phyloP scores from a whole-genome alignment of 148 eudicot species.

The Heliamphora exappendiculata region DNA sequence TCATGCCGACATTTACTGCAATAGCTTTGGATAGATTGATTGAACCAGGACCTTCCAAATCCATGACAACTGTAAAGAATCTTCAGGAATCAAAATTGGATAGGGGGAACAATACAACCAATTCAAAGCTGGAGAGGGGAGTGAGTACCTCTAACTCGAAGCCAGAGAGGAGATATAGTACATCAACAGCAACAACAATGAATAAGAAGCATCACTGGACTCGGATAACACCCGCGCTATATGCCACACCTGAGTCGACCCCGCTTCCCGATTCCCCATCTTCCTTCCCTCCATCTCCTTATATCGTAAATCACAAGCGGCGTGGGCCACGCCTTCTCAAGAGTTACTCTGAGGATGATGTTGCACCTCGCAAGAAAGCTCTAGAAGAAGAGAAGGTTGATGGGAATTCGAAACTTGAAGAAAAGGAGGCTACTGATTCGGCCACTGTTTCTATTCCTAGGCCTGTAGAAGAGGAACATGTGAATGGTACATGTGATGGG shows the following conservation, averaged over 20 bases:
- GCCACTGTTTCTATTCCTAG: constrained; percentile 9
- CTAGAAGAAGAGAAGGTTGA: constrained; percentile 19
- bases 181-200: constrained; percentile 15
- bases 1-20: constrained; percentile 78
- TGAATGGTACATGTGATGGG: constrained; percentile 11
- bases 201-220: constrained; percentile 43
- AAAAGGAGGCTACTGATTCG: constrained; percentile 17
- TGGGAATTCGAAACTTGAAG: constrained; percentile 18
- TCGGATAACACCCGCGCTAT: constrained; percentile 64
- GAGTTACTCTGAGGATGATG: constrained; percentile 53
- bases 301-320: constrained; percentile 75
- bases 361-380: constrained; percentile 20
- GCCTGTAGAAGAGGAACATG: constrained; percentile 18
- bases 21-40: constrained; percentile 64
- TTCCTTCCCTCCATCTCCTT: constrained; percentile 77
- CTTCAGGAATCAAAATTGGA: constrained; percentile 37
- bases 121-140: constrained; percentile 17
- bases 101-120: constrained; percentile 25
- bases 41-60: constrained; percentile 53
- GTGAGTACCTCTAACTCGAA: constrained; percentile 32
- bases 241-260: constrained; percentile 71
- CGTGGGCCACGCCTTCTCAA: constrained; percentile 81
- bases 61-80: constrained; percentile 27
- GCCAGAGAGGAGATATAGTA: constrained; percentile 37
- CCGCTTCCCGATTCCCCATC: constrained; percentile 87